Percentiles rank a stretch among this genome's conserved stretches.
Evolutionary conservation across 352 stramenopile species (phyloP).

Genomic region (Thraustotheca clavata): DNA sequence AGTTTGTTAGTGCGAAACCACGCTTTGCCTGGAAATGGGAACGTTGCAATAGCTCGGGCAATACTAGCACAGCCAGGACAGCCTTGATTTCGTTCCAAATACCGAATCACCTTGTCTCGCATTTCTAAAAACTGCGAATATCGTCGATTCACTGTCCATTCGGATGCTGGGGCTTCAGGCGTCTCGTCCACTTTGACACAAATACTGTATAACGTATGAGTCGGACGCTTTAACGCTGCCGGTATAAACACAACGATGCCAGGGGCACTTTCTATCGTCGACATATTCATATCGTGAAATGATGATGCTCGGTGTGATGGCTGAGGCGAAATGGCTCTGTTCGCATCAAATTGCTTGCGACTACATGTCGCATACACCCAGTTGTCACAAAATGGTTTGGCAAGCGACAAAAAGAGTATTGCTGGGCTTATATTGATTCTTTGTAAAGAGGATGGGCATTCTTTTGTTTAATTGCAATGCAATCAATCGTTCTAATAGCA

Average conservation of each 20-base stretch:
- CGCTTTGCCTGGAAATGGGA: conserved; percentile 58
- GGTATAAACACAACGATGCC: conserved; percentile 55
- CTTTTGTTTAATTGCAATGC: neutral
- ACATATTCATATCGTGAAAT: neutral
- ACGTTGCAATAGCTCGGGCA: conserved; percentile 45
- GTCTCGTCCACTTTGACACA: conserved; percentile 72
- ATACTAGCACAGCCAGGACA: conserved; percentile 65
- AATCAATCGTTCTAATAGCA: no score
- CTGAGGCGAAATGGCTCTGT: neutral
- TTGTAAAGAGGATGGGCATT: no score
- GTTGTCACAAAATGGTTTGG: no score
- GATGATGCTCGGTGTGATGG: neutral
- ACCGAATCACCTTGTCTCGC: conserved; percentile 33
- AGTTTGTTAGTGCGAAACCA: conserved; percentile 61
- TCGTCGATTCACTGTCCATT: conserved; percentile 79
- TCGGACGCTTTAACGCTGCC: conserved; percentile 68
- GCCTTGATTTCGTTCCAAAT: conserved; percentile 22
- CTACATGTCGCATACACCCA: no score
- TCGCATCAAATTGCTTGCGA: neutral
- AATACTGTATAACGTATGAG: conserved; percentile 80
- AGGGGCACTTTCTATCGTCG: neutral
- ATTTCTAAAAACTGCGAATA: conserved; percentile 83
- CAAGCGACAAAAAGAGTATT: neutral
- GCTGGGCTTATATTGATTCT: conserved; percentile 88
- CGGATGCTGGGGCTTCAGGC: conserved; percentile 27